phyloP scores from a whole-genome alignment of 2,329 filamentous ascomycete genomes.

The Chrysoporthe puriensis region DNA sequence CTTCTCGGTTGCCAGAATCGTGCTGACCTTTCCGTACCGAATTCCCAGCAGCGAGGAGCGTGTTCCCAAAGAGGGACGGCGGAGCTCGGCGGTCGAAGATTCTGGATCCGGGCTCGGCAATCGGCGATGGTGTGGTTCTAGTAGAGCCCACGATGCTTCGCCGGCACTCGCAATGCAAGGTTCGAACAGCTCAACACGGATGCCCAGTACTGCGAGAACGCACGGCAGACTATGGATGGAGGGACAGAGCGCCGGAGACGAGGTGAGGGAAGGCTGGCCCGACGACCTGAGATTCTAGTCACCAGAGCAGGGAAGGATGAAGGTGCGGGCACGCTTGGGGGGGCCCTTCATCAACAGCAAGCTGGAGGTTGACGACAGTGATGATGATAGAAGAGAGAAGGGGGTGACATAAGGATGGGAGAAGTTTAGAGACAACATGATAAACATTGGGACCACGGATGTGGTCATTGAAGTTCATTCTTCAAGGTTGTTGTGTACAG shows the following conservation, averaged over 20 bases:
- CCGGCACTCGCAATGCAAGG: not conserved
- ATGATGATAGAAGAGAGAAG: not conserved
- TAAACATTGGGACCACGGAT: slow-evolving; percentile 24
- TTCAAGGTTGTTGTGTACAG: slow-evolving; percentile 24
- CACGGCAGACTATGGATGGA: not conserved
- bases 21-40: not conserved
- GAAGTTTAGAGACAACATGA: slow-evolving; percentile 19
- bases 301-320: slow-evolving; percentile 18
- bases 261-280: slow-evolving; percentile 6
- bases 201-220: not conserved
- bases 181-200: not conserved
- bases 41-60: not conserved
- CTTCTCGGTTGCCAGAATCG: too few relatives aligned
- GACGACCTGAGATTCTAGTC: slow-evolving; percentile 15
- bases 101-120: slow-evolving; percentile 7
- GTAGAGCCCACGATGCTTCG: slow-evolving; percentile 13
- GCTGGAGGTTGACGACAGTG: not conserved
- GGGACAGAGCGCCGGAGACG: slow-evolving; percentile 12
- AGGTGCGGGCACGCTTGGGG: slow-evolving; percentile 10
- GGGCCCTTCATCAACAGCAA: slow-evolving; percentile 4
- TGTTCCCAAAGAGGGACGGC: not conserved
- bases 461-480: slow-evolving; percentile 21
- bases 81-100: slow-evolving; percentile 4
- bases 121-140: slow-evolving; percentile 16
- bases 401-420: slow-evolving; percentile 6